Conservation (phyloP, 257 asterid species). For the Gynochthodes officinalis region DNA sequence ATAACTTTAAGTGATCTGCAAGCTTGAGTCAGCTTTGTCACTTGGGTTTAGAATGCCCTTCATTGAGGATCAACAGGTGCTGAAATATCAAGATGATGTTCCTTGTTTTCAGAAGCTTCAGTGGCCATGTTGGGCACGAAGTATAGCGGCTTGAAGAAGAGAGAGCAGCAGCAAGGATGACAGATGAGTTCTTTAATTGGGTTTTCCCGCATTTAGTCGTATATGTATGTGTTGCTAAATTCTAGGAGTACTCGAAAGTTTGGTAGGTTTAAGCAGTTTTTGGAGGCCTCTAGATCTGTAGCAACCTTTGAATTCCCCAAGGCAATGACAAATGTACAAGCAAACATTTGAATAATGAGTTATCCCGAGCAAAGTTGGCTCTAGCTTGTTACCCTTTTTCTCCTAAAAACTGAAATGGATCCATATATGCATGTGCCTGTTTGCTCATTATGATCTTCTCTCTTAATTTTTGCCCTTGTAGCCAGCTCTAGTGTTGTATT, state of each 20-base stretch:
- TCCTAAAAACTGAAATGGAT: no score
- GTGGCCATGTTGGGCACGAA: neutral
- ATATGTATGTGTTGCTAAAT: slow-evolving; percentile 13
- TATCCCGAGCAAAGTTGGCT: slow-evolving; percentile 4
- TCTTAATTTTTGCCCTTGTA: no score
- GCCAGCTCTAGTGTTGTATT: no score
- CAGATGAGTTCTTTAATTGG: slow-evolving; percentile 24
- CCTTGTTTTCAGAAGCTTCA: slow-evolving; percentile 8
- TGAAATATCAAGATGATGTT: neutral
- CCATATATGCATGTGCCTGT: no score
- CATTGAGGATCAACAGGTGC: slow-evolving; percentile 3
- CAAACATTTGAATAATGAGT: slow-evolving; percentile 19
- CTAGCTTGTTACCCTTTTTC: no score
- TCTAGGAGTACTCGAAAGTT: slow-evolving; percentile 10
- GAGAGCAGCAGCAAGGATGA: slow-evolving; percentile 11
- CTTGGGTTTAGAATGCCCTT: neutral
- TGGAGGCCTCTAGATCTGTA: slow-evolving; percentile 8
- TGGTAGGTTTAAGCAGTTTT: slow-evolving; percentile 18
- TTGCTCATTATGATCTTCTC: no score
- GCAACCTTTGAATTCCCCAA: slow-evolving; percentile 5
- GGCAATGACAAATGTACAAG: slow-evolving; percentile 19
- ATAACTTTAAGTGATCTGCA: slow-evolving; percentile 34
- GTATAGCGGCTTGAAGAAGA: slow-evolving; percentile 13
- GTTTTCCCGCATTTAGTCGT: slow-evolving; percentile 9
- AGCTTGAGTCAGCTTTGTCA: neutral